Conservation (phyloP, 352 stramenopile genomes). For the Paralagenidium karlingii region DNA sequence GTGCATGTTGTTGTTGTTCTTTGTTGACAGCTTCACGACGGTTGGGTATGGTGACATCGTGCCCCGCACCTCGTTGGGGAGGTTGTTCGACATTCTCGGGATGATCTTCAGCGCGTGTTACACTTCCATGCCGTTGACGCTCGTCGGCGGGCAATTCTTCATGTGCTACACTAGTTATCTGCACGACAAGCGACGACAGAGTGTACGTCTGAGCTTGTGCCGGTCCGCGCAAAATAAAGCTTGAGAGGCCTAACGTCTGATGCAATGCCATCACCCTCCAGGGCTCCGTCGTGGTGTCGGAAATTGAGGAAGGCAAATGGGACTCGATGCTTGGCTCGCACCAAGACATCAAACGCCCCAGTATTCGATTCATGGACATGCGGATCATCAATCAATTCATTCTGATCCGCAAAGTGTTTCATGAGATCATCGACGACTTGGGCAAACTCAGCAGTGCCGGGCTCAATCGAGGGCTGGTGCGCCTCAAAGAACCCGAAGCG, state of each 20-base stretch:
- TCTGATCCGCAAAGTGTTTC: conserved; percentile 22
- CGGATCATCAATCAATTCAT: conserved; percentile 31
- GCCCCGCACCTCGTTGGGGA: conserved; percentile 42
- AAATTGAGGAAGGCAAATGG: too few relatives aligned
- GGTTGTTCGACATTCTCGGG: conserved; percentile 49
- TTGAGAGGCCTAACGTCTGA: too few relatives aligned
- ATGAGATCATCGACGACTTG: conserved; percentile 29
- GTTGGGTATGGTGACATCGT: conserved; percentile 66
- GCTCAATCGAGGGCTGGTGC: conserved; percentile 7
- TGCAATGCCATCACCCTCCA: too few relatives aligned
- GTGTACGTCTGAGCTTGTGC: too few relatives aligned
- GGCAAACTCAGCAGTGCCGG: conserved; percentile 23
- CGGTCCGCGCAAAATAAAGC: too few relatives aligned
- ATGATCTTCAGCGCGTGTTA: conserved; percentile 53
- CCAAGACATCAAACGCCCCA: too few relatives aligned
- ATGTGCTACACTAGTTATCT: too few relatives aligned
- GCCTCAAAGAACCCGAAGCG: conserved; percentile 2
- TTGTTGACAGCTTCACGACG: conserved; percentile 33
- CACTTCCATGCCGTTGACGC: conserved; percentile 58
- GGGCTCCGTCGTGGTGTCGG: too few relatives aligned
- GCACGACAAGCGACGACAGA: too few relatives aligned
- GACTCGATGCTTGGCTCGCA: too few relatives aligned
- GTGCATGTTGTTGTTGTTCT: too few relatives aligned
- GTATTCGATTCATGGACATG: too few relatives aligned
- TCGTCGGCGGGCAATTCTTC: conserved; percentile 65